A percentile compares a stretch with the other conserved stretches of the same genome.
Conservation (phyloP, 306 rosid genomes). For the Lablab purpureus region DNA sequence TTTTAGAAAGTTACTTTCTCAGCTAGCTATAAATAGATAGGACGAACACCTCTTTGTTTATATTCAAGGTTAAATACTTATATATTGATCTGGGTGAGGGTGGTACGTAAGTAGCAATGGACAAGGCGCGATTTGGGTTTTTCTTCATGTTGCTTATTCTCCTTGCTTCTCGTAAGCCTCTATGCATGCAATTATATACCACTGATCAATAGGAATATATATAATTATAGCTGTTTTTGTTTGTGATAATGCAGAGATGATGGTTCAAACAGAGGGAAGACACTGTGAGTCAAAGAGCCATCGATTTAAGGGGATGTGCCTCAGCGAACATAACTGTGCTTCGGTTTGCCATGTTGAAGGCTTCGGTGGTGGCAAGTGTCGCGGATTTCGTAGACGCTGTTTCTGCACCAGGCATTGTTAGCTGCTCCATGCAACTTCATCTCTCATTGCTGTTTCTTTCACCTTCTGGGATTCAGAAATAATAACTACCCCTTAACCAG, state of each 20-base stretch:
- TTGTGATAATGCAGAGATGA: constrained; percentile 50
- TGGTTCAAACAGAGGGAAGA: constrained; percentile 55
- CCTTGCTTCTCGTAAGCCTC: constrained; percentile 57
- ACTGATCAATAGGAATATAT: neutral
- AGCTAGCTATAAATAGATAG: constrained; percentile 44
- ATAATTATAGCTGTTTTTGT: neutral
- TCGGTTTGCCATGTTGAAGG: constrained; percentile 66
- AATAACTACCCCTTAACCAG: neutral
- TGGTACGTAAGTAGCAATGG: constrained; percentile 41
- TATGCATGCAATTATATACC: neutral
- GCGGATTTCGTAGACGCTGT: constrained; percentile 67
- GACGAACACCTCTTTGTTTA: neutral
- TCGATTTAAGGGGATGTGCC: constrained; percentile 49
- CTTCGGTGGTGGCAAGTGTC: constrained; percentile 59
- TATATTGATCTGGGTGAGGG: neutral
- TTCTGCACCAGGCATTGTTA: constrained; percentile 61
- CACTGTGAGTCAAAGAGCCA: constrained; percentile 63
- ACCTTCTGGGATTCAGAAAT: neutral
- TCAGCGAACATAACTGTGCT: constrained; percentile 56
- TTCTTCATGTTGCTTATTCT: constrained; percentile 50
- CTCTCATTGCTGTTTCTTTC: neutral
- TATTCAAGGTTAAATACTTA: neutral
- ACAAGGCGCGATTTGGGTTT: constrained; percentile 50
- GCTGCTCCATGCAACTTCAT: neutral
- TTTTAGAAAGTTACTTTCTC: neutral